Evolutionary conservation across 2,329 filamentous ascomycete genomes (phyloP).

Genomic region (Aureobasidium lini): DNA sequence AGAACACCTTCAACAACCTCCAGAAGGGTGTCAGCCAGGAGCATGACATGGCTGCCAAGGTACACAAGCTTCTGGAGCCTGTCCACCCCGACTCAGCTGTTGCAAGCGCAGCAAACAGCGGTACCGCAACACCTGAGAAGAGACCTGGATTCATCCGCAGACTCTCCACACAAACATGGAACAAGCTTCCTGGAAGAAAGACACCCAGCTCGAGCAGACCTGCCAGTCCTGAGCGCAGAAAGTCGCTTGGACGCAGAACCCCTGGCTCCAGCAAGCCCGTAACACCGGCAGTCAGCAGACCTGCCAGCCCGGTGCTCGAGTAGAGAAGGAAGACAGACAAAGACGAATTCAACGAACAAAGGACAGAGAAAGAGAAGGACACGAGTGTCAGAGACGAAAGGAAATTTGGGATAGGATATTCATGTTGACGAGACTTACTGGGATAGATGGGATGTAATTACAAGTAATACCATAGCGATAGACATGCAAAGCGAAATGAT

Average conservation of each 20-base stretch:
- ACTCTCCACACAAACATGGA: slow-evolving; percentile 10
- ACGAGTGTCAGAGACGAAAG: not conserved
- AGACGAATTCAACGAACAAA: not conserved
- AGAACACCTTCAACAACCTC: slow-evolving; percentile 3
- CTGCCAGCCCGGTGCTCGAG: not conserved
- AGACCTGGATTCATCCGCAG: slow-evolving; percentile 13
- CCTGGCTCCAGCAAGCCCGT: not conserved
- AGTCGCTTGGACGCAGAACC: not conserved
- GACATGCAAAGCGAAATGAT: not conserved
- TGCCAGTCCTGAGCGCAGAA: not conserved
- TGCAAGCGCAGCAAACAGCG: slow-evolving; percentile 1
- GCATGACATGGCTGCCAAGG: slow-evolving; percentile 5
- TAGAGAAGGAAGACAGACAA: not conserved
- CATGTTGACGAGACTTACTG: not conserved
- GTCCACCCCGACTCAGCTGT: slow-evolving; percentile 4
- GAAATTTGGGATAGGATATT: not conserved
- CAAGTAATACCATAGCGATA: slow-evolving; percentile 1
- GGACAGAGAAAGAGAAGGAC: not conserved
- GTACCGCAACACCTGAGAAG: slow-evolving; percentile 6
- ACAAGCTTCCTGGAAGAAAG: slow-evolving; percentile 6
- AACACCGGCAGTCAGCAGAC: slow-evolving; percentile 10
- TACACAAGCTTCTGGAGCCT: slow-evolving; percentile 2
- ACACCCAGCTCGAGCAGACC: slow-evolving; percentile 10
- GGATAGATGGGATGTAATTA: slow-evolving; percentile 3
- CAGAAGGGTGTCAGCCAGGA: slow-evolving; percentile 1